These are phyloP conservation scores for Calonectria fujianensis DNA, from an alignment of 2,329 filamentous ascomycete genomes.

Conservation along the genomic window DNA sequence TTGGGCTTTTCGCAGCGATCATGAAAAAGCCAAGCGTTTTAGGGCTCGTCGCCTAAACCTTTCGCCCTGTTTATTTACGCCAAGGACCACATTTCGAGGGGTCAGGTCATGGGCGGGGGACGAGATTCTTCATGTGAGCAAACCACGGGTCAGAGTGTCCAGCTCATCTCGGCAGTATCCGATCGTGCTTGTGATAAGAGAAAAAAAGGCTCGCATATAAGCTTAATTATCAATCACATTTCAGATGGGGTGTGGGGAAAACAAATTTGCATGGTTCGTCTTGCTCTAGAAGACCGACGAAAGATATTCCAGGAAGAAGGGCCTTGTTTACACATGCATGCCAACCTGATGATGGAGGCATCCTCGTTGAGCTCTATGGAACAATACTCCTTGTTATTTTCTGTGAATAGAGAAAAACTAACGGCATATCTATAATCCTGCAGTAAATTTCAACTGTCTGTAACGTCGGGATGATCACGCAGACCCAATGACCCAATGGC, in stretches of 20 bases:
- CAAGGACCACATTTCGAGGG: background rate
- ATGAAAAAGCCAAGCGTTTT: background rate
- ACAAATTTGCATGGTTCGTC: background rate
- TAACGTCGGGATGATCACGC: background rate
- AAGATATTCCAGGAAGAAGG: background rate
- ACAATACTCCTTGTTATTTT: background rate
- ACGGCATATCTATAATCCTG: background rate
- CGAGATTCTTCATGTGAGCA: background rate
- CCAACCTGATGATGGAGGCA: background rate
- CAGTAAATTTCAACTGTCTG: background rate
- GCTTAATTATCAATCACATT: background rate
- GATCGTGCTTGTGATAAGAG: background rate
- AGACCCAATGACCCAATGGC: background rate
- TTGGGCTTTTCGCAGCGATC: background rate
- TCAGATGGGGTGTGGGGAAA: background rate
- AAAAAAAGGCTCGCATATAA: background rate
- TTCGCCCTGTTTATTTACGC: background rate
- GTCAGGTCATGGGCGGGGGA: background rate
- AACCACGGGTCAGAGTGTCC: background rate
- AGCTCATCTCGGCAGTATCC: background rate
- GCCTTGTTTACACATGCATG: background rate
- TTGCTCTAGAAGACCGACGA: background rate
- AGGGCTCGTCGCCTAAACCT: background rate
- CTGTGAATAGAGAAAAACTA: background rate
- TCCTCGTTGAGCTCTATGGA: background rate